Evolutionary conservation across 192 early-diverging fungal genomes (phyloP), one percentile per base, ranked within the genome.

Genomic region (Umbelopsis vinacea): DNA sequence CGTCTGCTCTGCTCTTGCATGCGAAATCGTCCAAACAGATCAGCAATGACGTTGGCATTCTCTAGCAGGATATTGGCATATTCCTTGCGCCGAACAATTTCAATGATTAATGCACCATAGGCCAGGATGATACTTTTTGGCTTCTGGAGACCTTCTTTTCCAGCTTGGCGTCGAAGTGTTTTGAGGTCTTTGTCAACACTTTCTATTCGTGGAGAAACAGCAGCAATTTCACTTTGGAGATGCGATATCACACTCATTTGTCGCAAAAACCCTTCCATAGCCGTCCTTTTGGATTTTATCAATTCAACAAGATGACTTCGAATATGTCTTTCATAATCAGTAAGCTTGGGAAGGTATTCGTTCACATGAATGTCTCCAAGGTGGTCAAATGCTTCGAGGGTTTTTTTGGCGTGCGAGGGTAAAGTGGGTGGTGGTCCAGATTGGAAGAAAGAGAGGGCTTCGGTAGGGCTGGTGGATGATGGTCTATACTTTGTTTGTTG

Each of bases 21-120:
- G 21, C 68, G 67, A 35, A 55, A 78, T 12, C 46, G 48, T 21
- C 66, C 66, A 33, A 78, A 53, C 33, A 78, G 19, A 66, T 70
- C 71, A 46, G 76, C 52, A 23, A 78, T 67, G 9, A 69, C 15
- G 66, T 69, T 60, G 23, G 76, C 67, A 33, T 77, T 70, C 52
- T 77, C 66, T 12, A 66, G 40, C 53, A 77, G 43, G 29, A 77
- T 47, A 19, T 74, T 79, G 35, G 77, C 68, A 53, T 84, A 87
- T 70, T 85, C 86, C n/a, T 80, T 81, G 22, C 86, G 55, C 57
- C 86, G 81, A 17, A 87, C 82, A 53, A 85, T 78, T 37, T 87
- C 86, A 29, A 85, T 79, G 8, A 87, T 63, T 15, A 79, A 67
- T 12, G 72, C 75, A 21, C 78, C 81, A 76, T 87, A 87, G 21